Evolutionary conservation across 2,329 filamentous ascomycete species (phyloP), one percentile per base, ranked within the genome.

Genomic region (Onygenales sp.): DNA sequence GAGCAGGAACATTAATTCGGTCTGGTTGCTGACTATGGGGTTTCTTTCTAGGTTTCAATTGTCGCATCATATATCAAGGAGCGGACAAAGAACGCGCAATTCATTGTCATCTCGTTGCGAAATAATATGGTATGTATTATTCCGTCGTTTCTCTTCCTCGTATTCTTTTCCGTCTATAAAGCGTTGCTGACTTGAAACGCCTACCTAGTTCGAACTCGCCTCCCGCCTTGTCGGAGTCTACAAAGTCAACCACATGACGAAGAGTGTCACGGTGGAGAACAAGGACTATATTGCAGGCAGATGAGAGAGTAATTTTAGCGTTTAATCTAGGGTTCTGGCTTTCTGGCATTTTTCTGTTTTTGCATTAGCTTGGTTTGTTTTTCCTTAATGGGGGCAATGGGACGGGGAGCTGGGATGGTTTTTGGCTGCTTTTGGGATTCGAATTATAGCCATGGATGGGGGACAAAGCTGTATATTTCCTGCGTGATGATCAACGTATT

Each of bases 31-130:
- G 31, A 43, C 42, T 33, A 21, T 4, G 10, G 43, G 21, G 2
- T 37, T 36, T 36, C 14, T 9, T 42, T 5, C 11, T 62, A 92
- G 88, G 88, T 97, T 42, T 95, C 90, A 1, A 98, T 98, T 65
- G 93, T 98, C 45, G 93, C 93, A 54, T 93, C 90, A 63, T 98
- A 98, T 70, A 98, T 98, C 79, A 97, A 96, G 75, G 93, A 98
- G 75, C 81, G 93, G 52, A 98, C 93, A 56, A 97, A 96, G 79
- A 98, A 98, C 72, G 94, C 93, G 1, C 93, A 98, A 68, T 98
- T 98, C 70, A 93, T 98, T 62, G 93, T 98, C 65, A 98, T 98
- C 66, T 96, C 90, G 13, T 77, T 98, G 64, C 81, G 93, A 64
- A 98, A 98, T 74, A 98, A 98, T 77, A 98, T 98, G 93, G 72